Evolutionary conservation across 1,284 basidiomycete species (phyloP).

Genomic region (Schizophyllum commune): DNA sequence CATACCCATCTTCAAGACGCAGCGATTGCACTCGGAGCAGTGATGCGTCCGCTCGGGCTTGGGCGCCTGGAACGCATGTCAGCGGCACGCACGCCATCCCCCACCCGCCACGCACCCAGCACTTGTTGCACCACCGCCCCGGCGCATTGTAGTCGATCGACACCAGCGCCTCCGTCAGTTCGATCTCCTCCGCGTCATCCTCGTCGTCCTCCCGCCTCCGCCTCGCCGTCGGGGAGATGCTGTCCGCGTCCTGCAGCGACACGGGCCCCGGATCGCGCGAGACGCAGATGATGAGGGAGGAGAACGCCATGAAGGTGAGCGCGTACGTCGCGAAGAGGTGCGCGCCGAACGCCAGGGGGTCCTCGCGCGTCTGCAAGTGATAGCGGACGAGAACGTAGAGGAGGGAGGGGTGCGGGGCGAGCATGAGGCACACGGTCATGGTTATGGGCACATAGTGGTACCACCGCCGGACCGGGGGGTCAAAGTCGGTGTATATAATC

Average conservation of each 20-base stretch:
- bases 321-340: slow-evolving; percentile 54
- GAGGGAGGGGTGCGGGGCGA: slow-evolving; percentile 67
- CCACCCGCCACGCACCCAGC: slow-evolving; percentile 32
- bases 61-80: slow-evolving; percentile 35
- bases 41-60: slow-evolving; percentile 85
- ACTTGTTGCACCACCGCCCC: slow-evolving; percentile 68
- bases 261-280: slow-evolving; percentile 68
- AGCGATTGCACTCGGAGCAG: slow-evolving; percentile 69
- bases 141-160: slow-evolving; percentile 41
- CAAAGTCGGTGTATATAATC: slow-evolving; percentile 17
- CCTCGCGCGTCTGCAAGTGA: slow-evolving; percentile 47
- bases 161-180: slow-evolving; percentile 55
- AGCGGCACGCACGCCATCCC: background rate
- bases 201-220: slow-evolving; percentile 20
- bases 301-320: slow-evolving; percentile 58
- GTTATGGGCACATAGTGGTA: slow-evolving; percentile 50
- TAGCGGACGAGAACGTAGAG: slow-evolving; percentile 59
- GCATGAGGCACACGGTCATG: slow-evolving; percentile 49
- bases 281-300: slow-evolving; percentile 64
- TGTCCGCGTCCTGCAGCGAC: slow-evolving; percentile 20
- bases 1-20: slow-evolving; percentile 82
- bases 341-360: slow-evolving; percentile 35
- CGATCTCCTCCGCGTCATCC: slow-evolving; percentile 36
- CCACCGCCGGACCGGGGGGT: slow-evolving; percentile 38
- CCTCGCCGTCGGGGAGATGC: slow-evolving; percentile 11